Base-by-base conservation (phyloP, 208 protist species). In the Acanthamoeba culbertsoni region DNA sequence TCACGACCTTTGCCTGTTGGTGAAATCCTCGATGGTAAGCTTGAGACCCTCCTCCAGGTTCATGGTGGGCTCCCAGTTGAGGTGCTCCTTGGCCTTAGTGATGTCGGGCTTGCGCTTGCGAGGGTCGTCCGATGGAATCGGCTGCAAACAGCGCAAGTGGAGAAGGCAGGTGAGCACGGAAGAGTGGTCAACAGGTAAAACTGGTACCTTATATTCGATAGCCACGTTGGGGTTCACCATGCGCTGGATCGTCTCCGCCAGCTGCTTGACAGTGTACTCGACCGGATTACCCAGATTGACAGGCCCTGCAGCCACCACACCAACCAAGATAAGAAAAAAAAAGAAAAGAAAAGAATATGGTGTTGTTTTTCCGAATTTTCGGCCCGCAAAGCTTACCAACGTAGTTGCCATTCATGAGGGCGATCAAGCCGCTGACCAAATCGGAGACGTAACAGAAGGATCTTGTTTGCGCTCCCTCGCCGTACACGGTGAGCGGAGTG, bases 401-500 rank as follows among this genome's bases (percentile, higher is more conserved):
- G 75, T 90, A 42, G 23, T 91, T 28, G 46, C 63, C n/a, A 8
- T 73, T 90, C 55, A 91, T 68, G 37, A 93, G 63, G 40, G 23
- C 2, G n/a, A 77, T 63, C 33, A 84, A 51, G 48, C 91, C 91
- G 18, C 94, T 46, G 14, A 98, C 93, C 16, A 97, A 92, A 71
- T 98, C 97, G 77, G 96, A 94, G 33, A 97, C 95, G 94, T 97
- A 98, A 92, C 98, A 97, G 95, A 99, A 98, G 57, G 95, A 97
- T 48, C 98, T 96, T 16, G 98, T 98, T 82, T 98, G 97, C 59
- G 96, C 89, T 16, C 98, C 98, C 48, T 96, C 96, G 55, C 98
- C 98, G 91, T 98, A 99, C 28, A 99, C 95, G 23, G 98, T 98
- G 84, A 99, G 96, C 92, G n/a, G 53, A n/a, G 7, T 90, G 55